phyloP scores from a whole-genome alignment of 2,329 filamentous ascomycete genomes.

The Plectosphaerella cucumerina region DNA sequence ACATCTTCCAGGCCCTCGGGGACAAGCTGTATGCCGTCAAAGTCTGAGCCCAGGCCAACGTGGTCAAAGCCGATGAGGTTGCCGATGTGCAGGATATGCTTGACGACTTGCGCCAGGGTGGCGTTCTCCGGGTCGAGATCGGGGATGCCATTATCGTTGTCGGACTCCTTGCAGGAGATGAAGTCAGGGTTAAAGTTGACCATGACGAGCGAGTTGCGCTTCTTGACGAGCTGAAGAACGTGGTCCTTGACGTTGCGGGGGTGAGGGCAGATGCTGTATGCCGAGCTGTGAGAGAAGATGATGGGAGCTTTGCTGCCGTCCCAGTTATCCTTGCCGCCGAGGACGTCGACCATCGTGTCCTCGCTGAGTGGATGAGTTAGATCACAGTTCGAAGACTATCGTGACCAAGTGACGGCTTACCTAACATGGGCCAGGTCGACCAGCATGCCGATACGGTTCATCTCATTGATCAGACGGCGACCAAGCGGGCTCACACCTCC shows the following conservation, averaged over 20 bases:
- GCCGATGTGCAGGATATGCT: constrained; percentile 80
- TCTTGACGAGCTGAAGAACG: constrained; percentile 71
- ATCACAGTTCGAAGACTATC: not conserved
- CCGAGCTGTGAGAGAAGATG: constrained; percentile 87
- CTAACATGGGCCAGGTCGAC: constrained; percentile 77
- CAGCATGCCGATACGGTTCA: constrained; percentile 95
- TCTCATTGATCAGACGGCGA: constrained; percentile 69
- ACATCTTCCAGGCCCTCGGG: constrained; percentile 81
- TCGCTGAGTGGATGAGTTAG: constrained; percentile 38
- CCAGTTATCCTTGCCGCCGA: constrained; percentile 62
- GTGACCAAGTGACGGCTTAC: constrained; percentile 15
- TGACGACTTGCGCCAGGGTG: constrained; percentile 72
- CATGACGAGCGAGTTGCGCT: constrained; percentile 76
- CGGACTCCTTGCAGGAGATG: constrained; percentile 65
- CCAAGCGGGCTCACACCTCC: constrained; percentile 71
- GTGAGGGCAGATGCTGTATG: constrained; percentile 76
- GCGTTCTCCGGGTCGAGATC: constrained; percentile 62
- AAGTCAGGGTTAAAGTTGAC: constrained; percentile 85
- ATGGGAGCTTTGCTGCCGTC: constrained; percentile 72
- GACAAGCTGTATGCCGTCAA: constrained; percentile 64
- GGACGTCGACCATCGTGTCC: constrained; percentile 81
- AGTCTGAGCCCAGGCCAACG: not conserved
- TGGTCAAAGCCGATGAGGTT: constrained; percentile 79
- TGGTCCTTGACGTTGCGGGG: constrained; percentile 88
- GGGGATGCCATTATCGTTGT: constrained; percentile 60